Conservation (phyloP, 495 filamentous ascomycete species). For the Podospora conica region DNA sequence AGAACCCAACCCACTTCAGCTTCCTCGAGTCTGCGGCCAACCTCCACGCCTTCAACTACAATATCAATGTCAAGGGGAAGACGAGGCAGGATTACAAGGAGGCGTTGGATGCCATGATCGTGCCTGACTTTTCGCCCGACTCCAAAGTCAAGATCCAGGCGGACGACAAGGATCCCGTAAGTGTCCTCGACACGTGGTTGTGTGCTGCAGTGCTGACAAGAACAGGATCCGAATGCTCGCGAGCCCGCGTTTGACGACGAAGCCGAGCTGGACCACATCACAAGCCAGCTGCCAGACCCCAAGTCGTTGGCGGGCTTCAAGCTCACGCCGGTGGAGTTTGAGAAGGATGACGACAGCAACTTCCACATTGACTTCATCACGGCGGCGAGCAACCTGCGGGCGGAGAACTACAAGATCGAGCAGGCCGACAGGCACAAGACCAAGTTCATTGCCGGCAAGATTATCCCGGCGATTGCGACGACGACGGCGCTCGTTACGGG, state of each 20-base stretch:
- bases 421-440: slow-evolving; percentile 92
- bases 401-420: slow-evolving; percentile 94
- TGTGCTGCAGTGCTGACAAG: slow-evolving; percentile 17
- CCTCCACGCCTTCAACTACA: slow-evolving; percentile 96
- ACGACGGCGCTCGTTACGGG: slow-evolving; percentile 95
- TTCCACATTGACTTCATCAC: slow-evolving; percentile 99
- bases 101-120: slow-evolving; percentile 86
- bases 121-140: slow-evolving; percentile 91
- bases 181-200: slow-evolving; percentile 13
- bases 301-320: slow-evolving; percentile 79
- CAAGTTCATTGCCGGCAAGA: slow-evolving; percentile 99
- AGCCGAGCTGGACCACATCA: slow-evolving; percentile 63
- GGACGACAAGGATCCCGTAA: slow-evolving; percentile 79
- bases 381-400: slow-evolving; percentile 90
- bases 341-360: slow-evolving; percentile 98
- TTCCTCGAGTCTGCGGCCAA: slow-evolving; percentile 87
- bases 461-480: slow-evolving; percentile 97
- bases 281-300: slow-evolving; percentile 63
- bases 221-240: slow-evolving; percentile 72
- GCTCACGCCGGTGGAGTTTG: slow-evolving; percentile 88
- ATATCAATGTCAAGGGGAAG: slow-evolving; percentile 72
- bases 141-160: slow-evolving; percentile 95
- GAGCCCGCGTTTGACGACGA: slow-evolving; percentile 58
- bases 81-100: slow-evolving; percentile 63
- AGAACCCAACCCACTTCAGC: slow-evolving; percentile 75